Conservation (phyloP, 2,329 filamentous ascomycete species). For the Mycocentrospora acerina region DNA sequence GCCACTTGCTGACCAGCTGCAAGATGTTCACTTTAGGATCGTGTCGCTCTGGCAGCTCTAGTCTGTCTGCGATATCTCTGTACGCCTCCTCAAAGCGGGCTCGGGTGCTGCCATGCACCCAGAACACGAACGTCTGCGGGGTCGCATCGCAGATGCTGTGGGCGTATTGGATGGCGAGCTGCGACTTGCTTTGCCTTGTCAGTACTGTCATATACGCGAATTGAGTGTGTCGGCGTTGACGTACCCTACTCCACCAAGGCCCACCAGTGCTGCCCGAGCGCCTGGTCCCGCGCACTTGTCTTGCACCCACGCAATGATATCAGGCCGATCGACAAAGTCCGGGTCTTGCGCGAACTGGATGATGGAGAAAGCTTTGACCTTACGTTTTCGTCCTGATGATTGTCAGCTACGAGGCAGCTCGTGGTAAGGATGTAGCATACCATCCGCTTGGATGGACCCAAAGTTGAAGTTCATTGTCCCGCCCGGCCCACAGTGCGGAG, state of each 20-base stretch:
- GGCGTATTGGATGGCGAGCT: slow-evolving; percentile 23
- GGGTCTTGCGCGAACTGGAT: slow-evolving; percentile 31
- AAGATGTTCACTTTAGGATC: slow-evolving; percentile 13
- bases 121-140: slow-evolving; percentile 20
- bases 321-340: slow-evolving; percentile 30
- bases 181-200: slow-evolving; percentile 6
- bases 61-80: slow-evolving; percentile 13
- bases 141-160: slow-evolving; percentile 16
- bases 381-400: background rate
- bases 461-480: slow-evolving; percentile 15
- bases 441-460: background rate
- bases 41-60: slow-evolving; percentile 8
- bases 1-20: slow-evolving; percentile 10
- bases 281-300: slow-evolving; percentile 35
- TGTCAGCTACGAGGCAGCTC: background rate
- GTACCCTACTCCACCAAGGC: slow-evolving; percentile 26
- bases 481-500: slow-evolving; percentile 7
- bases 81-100: slow-evolving; percentile 17
- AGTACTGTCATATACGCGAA: slow-evolving; percentile 1
- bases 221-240: background rate
- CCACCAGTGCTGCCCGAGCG: slow-evolving; percentile 32
- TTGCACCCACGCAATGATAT: slow-evolving; percentile 22
- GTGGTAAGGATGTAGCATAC: background rate
- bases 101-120: slow-evolving; percentile 22
- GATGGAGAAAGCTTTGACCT: slow-evolving; percentile 21